Evolutionary conservation across 129 eudicot species (phyloP), one percentile per base, ranked within the genome.

Genomic region (Centella asiatica): DNA sequence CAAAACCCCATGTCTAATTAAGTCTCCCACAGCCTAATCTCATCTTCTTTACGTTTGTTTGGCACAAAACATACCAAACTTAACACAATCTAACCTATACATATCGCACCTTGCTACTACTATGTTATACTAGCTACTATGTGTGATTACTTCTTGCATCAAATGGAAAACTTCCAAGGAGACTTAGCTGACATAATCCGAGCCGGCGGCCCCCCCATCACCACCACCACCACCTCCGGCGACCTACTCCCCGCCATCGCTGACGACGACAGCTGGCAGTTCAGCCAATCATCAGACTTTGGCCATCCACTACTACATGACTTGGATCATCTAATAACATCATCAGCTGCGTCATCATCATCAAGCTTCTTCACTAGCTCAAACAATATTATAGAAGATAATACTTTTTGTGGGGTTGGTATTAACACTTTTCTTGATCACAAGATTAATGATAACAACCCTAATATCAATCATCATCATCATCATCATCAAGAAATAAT

Each of bases 171-270:
- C 51, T 85, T 57, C 51, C 88, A 78, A 51, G 97, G 97, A 2
- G 94, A 90, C 75, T 76, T 90, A 72, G 80, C 83, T 10, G 97
- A 90, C 74, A 83, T 90, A 58, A 54, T 90, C 68, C 76, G 90
- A 54, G 85, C 85, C 4, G 75, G 79, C 62, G 71, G 85, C 24
- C 67, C n/a, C 5, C 60, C 60, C 6, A 18, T 46, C 25, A 46
- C 11, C 25, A 19, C 23, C 51, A 46, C 25, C 51, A 17, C 23
- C 61, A 6, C 44, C 8, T 54, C 60, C 60, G 15, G 22, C 1
- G 61, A 56, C 9, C 61, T n/a, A 42, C 47, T 1, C 42, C 23
- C 24, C 29, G 5, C 32, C 60, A 10, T 66, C 10, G 58, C 5
- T 50, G 2, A 22, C 56, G 28, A 6, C 25, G 19, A 61, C 47